These are phyloP conservation scores for Cyberlindnera euphorbiiphila DNA, from an alignment of 805 yeast species.

Conservation along the genomic window DNA sequence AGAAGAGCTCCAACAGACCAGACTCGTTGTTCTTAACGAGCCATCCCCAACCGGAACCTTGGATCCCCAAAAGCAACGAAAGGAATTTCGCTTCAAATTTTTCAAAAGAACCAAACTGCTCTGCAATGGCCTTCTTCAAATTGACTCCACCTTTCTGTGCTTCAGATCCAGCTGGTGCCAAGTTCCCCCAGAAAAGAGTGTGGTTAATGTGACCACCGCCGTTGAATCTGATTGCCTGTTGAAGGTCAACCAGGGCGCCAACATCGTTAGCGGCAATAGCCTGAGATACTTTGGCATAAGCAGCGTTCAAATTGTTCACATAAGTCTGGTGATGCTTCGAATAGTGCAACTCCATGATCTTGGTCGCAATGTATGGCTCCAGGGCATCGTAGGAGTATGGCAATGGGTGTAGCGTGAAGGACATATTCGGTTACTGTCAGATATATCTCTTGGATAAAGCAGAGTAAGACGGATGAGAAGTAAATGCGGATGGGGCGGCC, in stretches of 20 bases:
- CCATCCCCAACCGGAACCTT: conserved; percentile 54
- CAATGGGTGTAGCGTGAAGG: conserved; percentile 26
- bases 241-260: conserved; percentile 39
- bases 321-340: conserved; percentile 49
- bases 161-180: conserved; percentile 34
- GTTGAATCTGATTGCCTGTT: conserved; percentile 44
- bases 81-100: conserved; percentile 39
- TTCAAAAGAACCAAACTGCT: conserved; percentile 44
- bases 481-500: too few species aligned
- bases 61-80: conserved; percentile 43
- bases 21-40: conserved; percentile 40
- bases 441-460: not conserved
- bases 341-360: conserved; percentile 46
- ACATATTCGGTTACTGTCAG: conserved; percentile 3
- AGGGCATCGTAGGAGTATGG: conserved; percentile 45
- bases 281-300: conserved; percentile 38
- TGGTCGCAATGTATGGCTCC: conserved; percentile 44
- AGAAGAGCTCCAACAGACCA: conserved; percentile 40
- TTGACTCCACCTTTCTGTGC: conserved; percentile 37
- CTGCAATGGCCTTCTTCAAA: conserved; percentile 35
- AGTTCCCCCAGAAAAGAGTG: conserved; percentile 45
- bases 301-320: conserved; percentile 43
- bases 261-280: conserved; percentile 37
- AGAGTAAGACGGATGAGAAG: too few species aligned
- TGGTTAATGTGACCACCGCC: conserved; percentile 52